Base-by-base conservation (phyloP, 108 stramenopile genomes). In the Nannochloropsis salina region DNA sequence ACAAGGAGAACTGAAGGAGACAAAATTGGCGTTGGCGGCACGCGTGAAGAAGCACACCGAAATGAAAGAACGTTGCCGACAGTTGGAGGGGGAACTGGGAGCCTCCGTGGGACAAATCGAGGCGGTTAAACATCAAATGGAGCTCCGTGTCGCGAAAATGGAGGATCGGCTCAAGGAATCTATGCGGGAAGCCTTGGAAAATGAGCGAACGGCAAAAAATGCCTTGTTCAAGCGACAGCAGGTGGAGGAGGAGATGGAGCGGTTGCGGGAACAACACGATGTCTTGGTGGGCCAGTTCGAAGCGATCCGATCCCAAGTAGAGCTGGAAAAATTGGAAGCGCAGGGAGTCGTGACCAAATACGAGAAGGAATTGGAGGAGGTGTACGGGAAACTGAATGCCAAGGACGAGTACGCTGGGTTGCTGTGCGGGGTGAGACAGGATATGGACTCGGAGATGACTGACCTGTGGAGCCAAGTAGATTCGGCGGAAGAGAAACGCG, bases 231-330 rank as follows among this genome's bases (percentile, higher is more conserved):
- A 74, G n/a, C 61, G 61, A 74, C 61, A 74, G 8, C 61, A 82
- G 82, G 82, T 22, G 9, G 82, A 82, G 82, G 82, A 42, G 82
- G 82, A 82, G 22, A 42, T 82, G 82, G 82, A 82, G 9, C 42
- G 41, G 18, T 41, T 42, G 82, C 15, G 41, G 11, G 82, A 82
- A 22, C 42, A 42, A 22, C 18, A 82, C 8, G 82, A 42, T 8
- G 82, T 42, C 21, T 18, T 82, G 18, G 82, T 42, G 4, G 82
- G 41, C 4, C 42, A 82, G 82, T 41, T 82, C 18, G 82, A 82
- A 22, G 82, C 42, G 82, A 42, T 42, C 18, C 42, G 41, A 42
- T 41, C 41, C 21, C 42, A 42, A 22, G 82, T 42, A 22, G 82
- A 42, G 82, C 42, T 42, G 82, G 82, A 42, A 22, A 42, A 82